A percentile compares a stretch with the other conserved stretches of the same genome.
Evolutionary conservation across 352 stramenopile genomes (phyloP).

Genomic region (Pythium vanterpoolii): DNA sequence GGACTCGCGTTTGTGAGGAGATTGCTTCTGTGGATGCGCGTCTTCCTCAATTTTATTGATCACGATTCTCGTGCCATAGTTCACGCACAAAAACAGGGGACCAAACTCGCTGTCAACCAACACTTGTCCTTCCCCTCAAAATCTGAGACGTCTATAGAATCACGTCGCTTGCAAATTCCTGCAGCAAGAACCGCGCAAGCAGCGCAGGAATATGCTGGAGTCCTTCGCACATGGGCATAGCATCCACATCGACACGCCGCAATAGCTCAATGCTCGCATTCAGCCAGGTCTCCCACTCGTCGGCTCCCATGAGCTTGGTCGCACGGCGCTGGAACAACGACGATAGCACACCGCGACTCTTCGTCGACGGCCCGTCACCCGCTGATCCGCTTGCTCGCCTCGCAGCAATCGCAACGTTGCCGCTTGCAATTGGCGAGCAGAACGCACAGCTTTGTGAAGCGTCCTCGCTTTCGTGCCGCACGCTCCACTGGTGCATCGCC

Average conservation of each 20-base stretch:
- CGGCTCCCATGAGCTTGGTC: neutral
- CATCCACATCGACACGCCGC: neutral
- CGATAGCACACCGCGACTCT: neutral
- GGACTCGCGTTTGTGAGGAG: too few species aligned
- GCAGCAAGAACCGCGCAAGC: slow-evolving; percentile 7
- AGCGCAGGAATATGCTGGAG: slow-evolving; percentile 7
- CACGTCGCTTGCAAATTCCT: slow-evolving; percentile 12
- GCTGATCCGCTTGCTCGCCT: neutral
- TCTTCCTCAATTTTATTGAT: too few species aligned
- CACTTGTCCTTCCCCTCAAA: neutral
- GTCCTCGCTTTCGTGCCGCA: neutral
- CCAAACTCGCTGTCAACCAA: too few species aligned
- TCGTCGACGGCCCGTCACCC: neutral
- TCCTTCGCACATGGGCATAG: neutral
- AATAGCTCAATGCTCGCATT: neutral
- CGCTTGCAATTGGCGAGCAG: slow-evolving; percentile 2
- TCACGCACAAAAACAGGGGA: too few species aligned
- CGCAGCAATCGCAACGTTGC: neutral
- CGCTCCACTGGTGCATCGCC: slow-evolving; percentile 3
- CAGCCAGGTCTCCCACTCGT: slow-evolving; percentile 13
- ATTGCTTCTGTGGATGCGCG: too few species aligned
- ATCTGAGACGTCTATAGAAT: slow-evolving; percentile 2
- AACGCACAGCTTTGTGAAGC: neutral
- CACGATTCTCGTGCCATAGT: too few species aligned
- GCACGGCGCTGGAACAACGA: slow-evolving; percentile 1